Evolutionary conservation across 176 grass and related monocot genomes (phyloP).

Genomic region (Dendrocalamus sinicus): DNA sequence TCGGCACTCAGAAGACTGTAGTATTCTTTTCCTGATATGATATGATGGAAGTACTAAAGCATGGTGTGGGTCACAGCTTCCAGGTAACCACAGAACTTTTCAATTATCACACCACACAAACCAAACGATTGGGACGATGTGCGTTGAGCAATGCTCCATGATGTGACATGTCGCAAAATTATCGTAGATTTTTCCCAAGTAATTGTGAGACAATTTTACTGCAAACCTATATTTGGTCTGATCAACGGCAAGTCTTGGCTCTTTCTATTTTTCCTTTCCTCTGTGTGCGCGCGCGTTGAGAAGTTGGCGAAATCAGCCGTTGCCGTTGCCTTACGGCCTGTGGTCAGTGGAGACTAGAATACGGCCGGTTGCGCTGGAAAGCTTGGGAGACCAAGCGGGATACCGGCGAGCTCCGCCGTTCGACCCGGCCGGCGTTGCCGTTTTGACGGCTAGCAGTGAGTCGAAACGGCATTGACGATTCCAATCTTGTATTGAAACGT

Average conservation of each 20-base stretch:
- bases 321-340: background rate
- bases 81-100: background rate
- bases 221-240: no score
- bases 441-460: background rate
- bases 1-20: background rate
- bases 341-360: background rate
- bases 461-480: constrained; percentile 7
- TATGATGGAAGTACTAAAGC: background rate
- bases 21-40: constrained; percentile 10
- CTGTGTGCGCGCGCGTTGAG: background rate
- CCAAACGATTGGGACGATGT: background rate
- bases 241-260: background rate
- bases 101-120: no score
- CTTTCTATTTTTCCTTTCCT: background rate
- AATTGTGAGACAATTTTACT: no score
- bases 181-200: constrained; percentile 2
- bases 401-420: background rate
- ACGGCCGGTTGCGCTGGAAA: background rate
- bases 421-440: background rate
- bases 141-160: background rate
- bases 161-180: no score
- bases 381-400: background rate
- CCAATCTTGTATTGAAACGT: background rate
- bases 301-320: background rate
- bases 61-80: background rate